Conservation (phyloP, 1,284 basidiomycete species). For the Tremellales sp. region DNA sequence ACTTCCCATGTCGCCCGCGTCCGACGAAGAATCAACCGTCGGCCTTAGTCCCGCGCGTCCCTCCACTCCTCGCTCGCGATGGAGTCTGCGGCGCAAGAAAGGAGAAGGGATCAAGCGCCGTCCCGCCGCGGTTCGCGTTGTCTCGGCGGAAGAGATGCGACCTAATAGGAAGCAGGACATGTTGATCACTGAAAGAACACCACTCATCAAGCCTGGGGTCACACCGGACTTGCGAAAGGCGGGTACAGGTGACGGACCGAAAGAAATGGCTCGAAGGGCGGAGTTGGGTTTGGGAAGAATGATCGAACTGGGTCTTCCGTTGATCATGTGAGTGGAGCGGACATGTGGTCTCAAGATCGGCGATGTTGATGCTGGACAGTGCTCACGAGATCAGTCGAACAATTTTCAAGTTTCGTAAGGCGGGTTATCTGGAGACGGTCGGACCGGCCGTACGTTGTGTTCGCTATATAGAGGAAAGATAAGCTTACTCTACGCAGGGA, state of each 20-base stretch:
- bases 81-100: neutral
- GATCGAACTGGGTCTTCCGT: slow-evolving; percentile 33
- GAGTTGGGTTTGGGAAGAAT: slow-evolving; percentile 36
- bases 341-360: neutral
- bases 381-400: slow-evolving; percentile 69
- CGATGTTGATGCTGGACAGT: slow-evolving; percentile 53
- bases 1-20: no score
- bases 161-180: neutral
- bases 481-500: slow-evolving; percentile 50
- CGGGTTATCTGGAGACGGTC: slow-evolving; percentile 74
- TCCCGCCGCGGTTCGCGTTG: slow-evolving; percentile 38
- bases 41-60: neutral
- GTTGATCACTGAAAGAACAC: slow-evolving; percentile 31
- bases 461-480: neutral
- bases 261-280: slow-evolving; percentile 10
- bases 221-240: slow-evolving; percentile 33
- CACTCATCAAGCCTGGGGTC: slow-evolving; percentile 44
- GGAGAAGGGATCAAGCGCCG: slow-evolving; percentile 20
- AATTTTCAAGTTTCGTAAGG: slow-evolving; percentile 68
- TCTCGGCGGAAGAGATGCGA: slow-evolving; percentile 9
- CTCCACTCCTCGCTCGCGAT: neutral
- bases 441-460: slow-evolving; percentile 66
- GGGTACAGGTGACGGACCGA: slow-evolving; percentile 13
- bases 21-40: slow-evolving; percentile 14
- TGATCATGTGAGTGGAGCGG: slow-evolving; percentile 35